Base-by-base conservation (phyloP, 2,329 filamentous ascomycete species). In the Alternaria metachromatica region DNA sequence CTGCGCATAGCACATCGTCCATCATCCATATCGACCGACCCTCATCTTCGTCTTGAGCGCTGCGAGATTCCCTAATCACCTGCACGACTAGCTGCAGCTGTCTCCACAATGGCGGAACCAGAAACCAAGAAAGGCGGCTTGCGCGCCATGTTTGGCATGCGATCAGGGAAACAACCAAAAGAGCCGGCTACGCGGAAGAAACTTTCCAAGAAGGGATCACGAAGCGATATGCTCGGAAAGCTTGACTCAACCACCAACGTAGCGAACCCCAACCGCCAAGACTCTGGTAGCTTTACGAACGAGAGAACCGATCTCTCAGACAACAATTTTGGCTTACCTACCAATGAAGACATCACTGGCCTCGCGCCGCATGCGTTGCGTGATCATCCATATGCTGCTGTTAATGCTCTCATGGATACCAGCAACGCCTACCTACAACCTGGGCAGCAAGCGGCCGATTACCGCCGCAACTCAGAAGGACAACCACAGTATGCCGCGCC, bases 391-490 rank as follows among this genome's bases (percentile, higher is more conserved):
- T 74, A 70, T 56, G 63, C 70, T 41, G 66, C 63, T 9, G 28
- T 64, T n/a, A 54, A 51, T 25, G 25, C 61, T 56, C 48, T 59
- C 6, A 43, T 37, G 15, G 49, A 44, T 6, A 57, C 33, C 21
- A 58, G 41, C 45, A 61, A 53, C 18, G 23, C 48, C 4, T 49
- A 60, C 43, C 43, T 57, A n/a, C 64, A 59, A 25, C 41, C 53
- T 43, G 43, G 15, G 44, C 25, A 54, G 18, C 62, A 58, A 49
- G 21, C 49, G 12, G 64, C 68, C 20, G 71, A 73, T 25, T 73
- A 74, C 51, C 72, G 69, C 43, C 69, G 71, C 10, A 73, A 74
- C 30, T 74, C 72, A 55, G 72, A 72, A 54, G 72, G 71, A 54
- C 59, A 66, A 51, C 68, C 68, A 55, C 72, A 73, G 18, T 72